Evolutionary conservation across 805 yeast species (phyloP).

Genomic region (Spathaspora girioi): DNA sequence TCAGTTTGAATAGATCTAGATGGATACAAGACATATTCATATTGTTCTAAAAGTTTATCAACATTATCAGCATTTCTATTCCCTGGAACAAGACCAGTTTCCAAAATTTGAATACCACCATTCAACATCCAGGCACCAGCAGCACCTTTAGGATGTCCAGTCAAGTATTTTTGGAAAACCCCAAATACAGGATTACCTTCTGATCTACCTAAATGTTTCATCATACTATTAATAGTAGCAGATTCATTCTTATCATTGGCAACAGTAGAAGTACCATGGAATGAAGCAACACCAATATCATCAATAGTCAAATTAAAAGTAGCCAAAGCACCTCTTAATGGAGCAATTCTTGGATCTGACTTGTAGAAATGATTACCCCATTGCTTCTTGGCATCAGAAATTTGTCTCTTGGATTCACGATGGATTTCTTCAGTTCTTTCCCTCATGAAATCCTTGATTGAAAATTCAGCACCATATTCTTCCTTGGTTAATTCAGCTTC

Average conservation of each 20-base stretch:
- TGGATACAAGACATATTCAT: slow-evolving; percentile 88
- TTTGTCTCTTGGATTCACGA: slow-evolving; percentile 80
- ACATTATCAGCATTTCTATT: slow-evolving; percentile 98
- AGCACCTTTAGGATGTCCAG: slow-evolving; percentile 99
- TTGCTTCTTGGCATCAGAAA: slow-evolving; percentile 82
- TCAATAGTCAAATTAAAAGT: slow-evolving; percentile 90
- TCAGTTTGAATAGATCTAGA: slow-evolving; percentile 91
- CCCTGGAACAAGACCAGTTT: slow-evolving; percentile 95
- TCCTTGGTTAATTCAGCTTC: slow-evolving; percentile 60
- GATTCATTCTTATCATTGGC: slow-evolving; percentile 99
- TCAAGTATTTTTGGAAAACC: slow-evolving; percentile 97
- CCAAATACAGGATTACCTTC: slow-evolving; percentile 98
- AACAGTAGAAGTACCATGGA: slow-evolving; percentile 98
- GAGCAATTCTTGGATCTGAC: slow-evolving; percentile 91
- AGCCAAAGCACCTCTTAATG: slow-evolving; percentile 95
- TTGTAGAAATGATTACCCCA: slow-evolving; percentile 96
- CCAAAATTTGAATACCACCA: slow-evolving; percentile 92
- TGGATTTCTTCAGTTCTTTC: slow-evolving; percentile 88
- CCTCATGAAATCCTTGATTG: slow-evolving; percentile 49
- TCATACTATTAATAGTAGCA: slow-evolving; percentile 85
- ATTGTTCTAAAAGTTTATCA: slow-evolving; percentile 78
- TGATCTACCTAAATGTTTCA: slow-evolving; percentile 91
- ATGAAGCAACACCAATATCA: slow-evolving; percentile 93
- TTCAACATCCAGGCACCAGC: slow-evolving; percentile 99
- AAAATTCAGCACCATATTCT: slow-evolving; percentile 48